Conservation (phyloP, 2,329 filamentous ascomycete species). For the Colletotrichum eleusines region DNA sequence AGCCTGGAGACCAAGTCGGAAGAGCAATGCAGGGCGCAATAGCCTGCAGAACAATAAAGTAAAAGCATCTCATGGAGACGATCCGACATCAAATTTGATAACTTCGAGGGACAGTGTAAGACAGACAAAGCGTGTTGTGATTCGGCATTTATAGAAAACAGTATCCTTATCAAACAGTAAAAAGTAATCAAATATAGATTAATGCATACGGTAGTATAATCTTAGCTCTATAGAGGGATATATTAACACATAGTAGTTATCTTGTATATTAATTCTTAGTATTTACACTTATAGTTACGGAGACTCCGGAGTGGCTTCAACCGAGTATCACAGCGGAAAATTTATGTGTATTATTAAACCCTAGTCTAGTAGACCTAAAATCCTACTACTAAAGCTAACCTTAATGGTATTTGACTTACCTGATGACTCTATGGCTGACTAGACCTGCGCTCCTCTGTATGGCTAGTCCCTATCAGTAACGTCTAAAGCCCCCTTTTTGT, state of each 20-base stretch:
- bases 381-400: no score
- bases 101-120: not conserved
- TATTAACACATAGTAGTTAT: not conserved
- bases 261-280: not conserved
- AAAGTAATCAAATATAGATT: not conserved
- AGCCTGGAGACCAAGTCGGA: not conserved
- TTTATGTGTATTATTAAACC: no score
- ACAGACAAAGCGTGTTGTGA: not conserved
- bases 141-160: not conserved
- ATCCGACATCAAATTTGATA: not conserved
- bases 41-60: not conserved
- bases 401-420: no score
- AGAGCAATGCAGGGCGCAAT: not conserved
- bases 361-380: no score
- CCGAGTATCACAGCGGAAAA: no score
- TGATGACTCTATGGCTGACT: no score
- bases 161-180: not conserved
- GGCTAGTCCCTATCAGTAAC: no score
- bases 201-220: not conserved
- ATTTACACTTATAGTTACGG: not conserved
- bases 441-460: no score
- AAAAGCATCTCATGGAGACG: not conserved
- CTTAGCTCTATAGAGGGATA: not conserved
- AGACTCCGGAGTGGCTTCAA: not conserved
- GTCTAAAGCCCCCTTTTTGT: no score